A percentile compares a stretch with the other conserved stretches of the same genome.
Evolutionary conservation across 2,329 filamentous ascomycete genomes (phyloP).

Genomic region (Mycocentrospora acerina): DNA sequence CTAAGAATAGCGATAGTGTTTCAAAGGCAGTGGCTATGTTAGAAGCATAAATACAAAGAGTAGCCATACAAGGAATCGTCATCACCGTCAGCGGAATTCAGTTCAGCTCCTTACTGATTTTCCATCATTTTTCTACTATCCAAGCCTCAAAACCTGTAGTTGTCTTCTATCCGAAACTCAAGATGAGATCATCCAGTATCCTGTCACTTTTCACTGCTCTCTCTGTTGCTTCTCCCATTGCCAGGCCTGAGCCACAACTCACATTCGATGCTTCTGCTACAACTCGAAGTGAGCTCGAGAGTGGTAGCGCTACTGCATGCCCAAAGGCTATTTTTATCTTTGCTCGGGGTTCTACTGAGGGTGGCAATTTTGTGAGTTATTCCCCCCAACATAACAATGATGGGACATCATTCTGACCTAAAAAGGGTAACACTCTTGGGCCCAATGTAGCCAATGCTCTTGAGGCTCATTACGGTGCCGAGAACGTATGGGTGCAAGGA

Average conservation of each 20-base stretch:
- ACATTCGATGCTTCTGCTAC: neutral
- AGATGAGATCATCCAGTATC: slow-evolving; percentile 22
- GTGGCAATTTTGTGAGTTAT: slow-evolving; percentile 23
- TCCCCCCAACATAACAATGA: neutral
- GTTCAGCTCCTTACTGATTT: too few relatives aligned
- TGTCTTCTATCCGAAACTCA: too few relatives aligned
- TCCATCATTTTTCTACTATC: too few relatives aligned
- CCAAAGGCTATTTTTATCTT: slow-evolving; percentile 23
- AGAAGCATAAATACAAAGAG: too few relatives aligned
- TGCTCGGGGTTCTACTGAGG: slow-evolving; percentile 17
- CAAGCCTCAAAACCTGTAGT: too few relatives aligned
- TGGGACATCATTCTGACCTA: too few relatives aligned
- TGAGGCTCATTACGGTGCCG: slow-evolving; percentile 11
- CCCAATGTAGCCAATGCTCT: slow-evolving; percentile 14
- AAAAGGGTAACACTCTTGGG: neutral
- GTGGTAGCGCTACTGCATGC: slow-evolving; percentile 13
- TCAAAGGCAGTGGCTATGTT: too few relatives aligned
- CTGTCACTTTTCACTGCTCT: slow-evolving; percentile 13
- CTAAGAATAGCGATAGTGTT: too few relatives aligned
- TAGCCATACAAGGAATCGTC: too few relatives aligned
- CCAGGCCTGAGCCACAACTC: neutral
- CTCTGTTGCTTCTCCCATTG: slow-evolving; percentile 12
- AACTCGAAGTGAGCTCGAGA: slow-evolving; percentile 17
- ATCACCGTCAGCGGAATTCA: too few relatives aligned
- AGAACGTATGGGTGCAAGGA: slow-evolving; percentile 18